phyloP scores from a whole-genome alignment of 2,329 filamentous ascomycete genomes.

The Fusarium foetens region DNA sequence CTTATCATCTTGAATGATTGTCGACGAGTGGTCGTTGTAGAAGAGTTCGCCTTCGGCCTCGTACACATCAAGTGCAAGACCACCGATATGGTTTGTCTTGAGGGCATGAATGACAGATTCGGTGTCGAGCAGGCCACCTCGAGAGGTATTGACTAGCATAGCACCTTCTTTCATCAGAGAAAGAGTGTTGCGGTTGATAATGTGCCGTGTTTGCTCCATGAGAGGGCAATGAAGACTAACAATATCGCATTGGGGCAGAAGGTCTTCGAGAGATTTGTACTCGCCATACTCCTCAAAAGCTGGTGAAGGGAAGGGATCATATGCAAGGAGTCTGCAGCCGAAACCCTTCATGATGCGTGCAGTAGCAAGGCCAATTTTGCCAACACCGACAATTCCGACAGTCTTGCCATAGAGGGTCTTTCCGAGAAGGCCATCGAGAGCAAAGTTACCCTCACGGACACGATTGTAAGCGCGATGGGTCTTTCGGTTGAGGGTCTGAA shows the following conservation, averaged over 20 bases:
- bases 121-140: slow-evolving; percentile 72
- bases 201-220: slow-evolving; percentile 66
- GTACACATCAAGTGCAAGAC: slow-evolving; percentile 74
- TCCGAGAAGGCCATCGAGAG: slow-evolving; percentile 71
- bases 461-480: slow-evolving; percentile 75
- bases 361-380: slow-evolving; percentile 71
- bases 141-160: slow-evolving; percentile 74
- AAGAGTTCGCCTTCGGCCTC: slow-evolving; percentile 72
- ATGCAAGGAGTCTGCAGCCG: slow-evolving; percentile 70
- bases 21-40: slow-evolving; percentile 71
- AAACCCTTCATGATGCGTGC: slow-evolving; percentile 72
- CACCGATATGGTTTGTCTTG: slow-evolving; percentile 68
- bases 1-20: slow-evolving; percentile 74
- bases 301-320: slow-evolving; percentile 64
- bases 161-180: slow-evolving; percentile 67
- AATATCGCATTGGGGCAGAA: slow-evolving; percentile 68
- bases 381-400: slow-evolving; percentile 72
- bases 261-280: slow-evolving; percentile 63
- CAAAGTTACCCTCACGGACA: slow-evolving; percentile 75
- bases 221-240: slow-evolving; percentile 75
- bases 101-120: slow-evolving; percentile 68
- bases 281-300: slow-evolving; percentile 62
- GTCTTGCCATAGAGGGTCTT: slow-evolving; percentile 71
- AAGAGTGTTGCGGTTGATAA: slow-evolving; percentile 67
- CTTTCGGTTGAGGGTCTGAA: slow-evolving; percentile 74